These are phyloP conservation scores for Colletotrichum sp. DNA, from an alignment of 2,329 filamentous ascomycete genomes.

Conservation along the genomic window DNA sequence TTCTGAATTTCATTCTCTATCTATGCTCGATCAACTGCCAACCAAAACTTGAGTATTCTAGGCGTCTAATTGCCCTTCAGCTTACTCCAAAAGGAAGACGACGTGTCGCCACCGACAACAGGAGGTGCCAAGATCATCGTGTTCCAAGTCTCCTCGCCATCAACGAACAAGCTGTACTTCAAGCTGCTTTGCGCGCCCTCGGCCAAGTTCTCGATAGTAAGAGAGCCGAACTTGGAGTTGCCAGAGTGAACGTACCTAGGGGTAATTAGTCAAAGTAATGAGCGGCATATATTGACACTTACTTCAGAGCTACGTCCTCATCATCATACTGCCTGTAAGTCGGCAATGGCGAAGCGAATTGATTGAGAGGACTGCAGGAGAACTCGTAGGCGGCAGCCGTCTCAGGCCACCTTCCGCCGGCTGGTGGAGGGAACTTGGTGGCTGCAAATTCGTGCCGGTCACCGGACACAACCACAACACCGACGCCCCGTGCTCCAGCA, in stretches of 20 bases:
- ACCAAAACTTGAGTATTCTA: neutral
- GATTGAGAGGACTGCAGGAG: slow-evolving; percentile 86
- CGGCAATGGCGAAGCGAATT: slow-evolving; percentile 88
- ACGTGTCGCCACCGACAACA: slow-evolving; percentile 30
- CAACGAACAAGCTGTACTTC: slow-evolving; percentile 81
- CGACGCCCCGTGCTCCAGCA: slow-evolving; percentile 74
- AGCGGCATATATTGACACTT: slow-evolving; percentile 38
- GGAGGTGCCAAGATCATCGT: slow-evolving; percentile 57
- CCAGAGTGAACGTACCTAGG: slow-evolving; percentile 79
- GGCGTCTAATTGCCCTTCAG: slow-evolving; percentile 29
- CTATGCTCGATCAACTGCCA: neutral
- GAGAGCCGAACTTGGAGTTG: slow-evolving; percentile 85
- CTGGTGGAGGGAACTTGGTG: slow-evolving; percentile 74
- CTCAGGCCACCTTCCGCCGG: slow-evolving; percentile 65
- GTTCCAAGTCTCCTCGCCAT: slow-evolving; percentile 82
- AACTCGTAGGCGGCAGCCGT: slow-evolving; percentile 83
- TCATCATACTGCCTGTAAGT: slow-evolving; percentile 84
- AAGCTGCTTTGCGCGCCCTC: slow-evolving; percentile 73
- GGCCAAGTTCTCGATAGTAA: slow-evolving; percentile 76
- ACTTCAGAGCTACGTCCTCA: slow-evolving; percentile 86
- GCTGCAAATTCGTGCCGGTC: slow-evolving; percentile 98
- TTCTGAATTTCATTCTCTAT: neutral
- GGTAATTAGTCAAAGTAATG: slow-evolving; percentile 23
- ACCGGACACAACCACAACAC: slow-evolving; percentile 84
- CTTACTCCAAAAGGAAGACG: slow-evolving; percentile 53